Base-by-base conservation (phyloP, 345 rosid species). In the Rhizophora apiculata region DNA sequence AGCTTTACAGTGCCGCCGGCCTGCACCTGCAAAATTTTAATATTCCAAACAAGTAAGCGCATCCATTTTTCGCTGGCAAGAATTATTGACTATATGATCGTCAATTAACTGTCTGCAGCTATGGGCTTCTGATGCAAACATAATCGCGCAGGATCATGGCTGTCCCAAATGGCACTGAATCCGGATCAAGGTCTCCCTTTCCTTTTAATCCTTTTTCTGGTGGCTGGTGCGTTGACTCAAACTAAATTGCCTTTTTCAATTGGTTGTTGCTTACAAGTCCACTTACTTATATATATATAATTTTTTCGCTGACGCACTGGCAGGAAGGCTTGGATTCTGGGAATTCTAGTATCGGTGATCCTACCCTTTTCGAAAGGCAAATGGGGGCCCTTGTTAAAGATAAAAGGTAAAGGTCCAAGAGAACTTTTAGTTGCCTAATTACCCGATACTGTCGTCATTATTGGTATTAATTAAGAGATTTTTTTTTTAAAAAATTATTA, bases 271-370 rank as follows among this genome's bases (percentile, higher is more conserved):
- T 13, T 43, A 43, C 18, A 0, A 2, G 18, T 43, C 49, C 49
- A 43, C 18, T 43, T 10, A 3, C 4, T 13, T 43, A 43, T 31
- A 31, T 31, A 31, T 31, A 31, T 31, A 31, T 31, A 31, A 13
- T 13, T 31, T 8, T 5, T 5, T 13, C 49, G 72, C 1, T 20
- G 55, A 19, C 53, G n/a, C 21, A 1, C 34, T 26, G 32, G 66
- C 87, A 87, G 86, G 92, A 85, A 77, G 52, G 6, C 69, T 22
- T 87, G 89, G 92, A 64, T 78, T 70, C 19, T 83, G 63, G 89
- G 89, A 71, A 65, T 80, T 57, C 39, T 78, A 32, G 18, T 85
- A 56, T 70, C 92, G 27, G 62, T 68, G 46, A 54, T 82, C 65
- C 70, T 85, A 21, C 85, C 89, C 64, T 80, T 79, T 52, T 74